Evolutionary conservation across 1,139 yeast species (phyloP).

Genomic region (Yamadazyma triangularis): DNA sequence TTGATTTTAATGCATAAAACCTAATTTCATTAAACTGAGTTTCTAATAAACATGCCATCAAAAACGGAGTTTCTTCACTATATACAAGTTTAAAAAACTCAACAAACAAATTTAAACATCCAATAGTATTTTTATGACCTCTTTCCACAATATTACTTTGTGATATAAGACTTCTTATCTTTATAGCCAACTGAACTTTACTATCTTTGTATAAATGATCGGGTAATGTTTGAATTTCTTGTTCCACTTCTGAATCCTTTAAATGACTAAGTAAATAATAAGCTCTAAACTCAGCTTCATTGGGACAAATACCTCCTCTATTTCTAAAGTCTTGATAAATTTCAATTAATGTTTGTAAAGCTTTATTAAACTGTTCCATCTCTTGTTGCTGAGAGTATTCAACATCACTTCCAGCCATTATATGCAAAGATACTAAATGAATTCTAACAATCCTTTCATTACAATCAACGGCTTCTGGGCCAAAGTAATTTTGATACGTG

Average conservation of each 20-base stretch:
- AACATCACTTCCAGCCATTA: conserved; percentile 74
- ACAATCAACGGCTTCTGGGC: conserved; percentile 91
- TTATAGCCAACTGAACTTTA: conserved; percentile 67
- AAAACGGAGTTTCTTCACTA: conserved; percentile 53
- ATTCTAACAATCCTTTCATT: conserved; percentile 89
- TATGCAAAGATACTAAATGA: conserved; percentile 76
- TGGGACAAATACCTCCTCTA: conserved; percentile 65
- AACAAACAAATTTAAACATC: conserved; percentile 57
- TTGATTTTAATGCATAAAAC: conserved; percentile 65
- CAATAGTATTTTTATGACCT: conserved; percentile 53
- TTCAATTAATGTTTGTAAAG: conserved; percentile 83
- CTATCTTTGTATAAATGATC: conserved; percentile 46
- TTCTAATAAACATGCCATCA: conserved; percentile 74
- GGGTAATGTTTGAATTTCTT: conserved; percentile 72
- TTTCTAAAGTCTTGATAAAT: conserved; percentile 78
- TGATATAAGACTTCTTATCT: conserved; percentile 59
- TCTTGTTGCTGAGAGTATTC: conserved; percentile 95
- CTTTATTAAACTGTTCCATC: conserved; percentile 88
- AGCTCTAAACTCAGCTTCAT: conserved; percentile 92
- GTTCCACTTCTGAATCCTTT: conserved; percentile 80
- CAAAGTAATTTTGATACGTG: conserved; percentile 90
- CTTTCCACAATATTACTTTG: conserved; percentile 62
- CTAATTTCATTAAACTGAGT: conserved; percentile 78
- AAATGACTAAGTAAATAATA: conserved; percentile 78
- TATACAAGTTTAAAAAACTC: conserved; percentile 60